Conservation (phyloP, 2,329 filamentous ascomycete species). For the Zymoseptoria brevis region DNA sequence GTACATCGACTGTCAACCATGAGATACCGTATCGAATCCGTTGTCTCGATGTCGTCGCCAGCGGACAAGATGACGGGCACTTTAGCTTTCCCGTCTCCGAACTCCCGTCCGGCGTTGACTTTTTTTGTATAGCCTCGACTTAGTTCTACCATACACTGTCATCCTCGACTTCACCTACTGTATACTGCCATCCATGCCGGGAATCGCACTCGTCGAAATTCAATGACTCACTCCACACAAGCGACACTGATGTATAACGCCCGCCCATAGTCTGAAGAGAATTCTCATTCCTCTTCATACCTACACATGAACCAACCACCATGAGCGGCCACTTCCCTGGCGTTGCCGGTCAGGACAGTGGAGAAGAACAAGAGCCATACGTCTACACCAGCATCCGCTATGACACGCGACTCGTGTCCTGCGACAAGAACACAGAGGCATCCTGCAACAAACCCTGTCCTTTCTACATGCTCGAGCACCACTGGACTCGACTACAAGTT, state of each 20-base stretch:
- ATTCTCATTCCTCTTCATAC: neutral
- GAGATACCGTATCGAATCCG: too few species aligned
- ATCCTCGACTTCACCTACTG: neutral
- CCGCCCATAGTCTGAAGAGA: neutral
- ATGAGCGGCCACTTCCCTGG: constrained; percentile 17
- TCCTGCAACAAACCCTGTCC: constrained; percentile 30
- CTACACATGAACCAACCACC: neutral
- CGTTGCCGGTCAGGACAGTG: neutral
- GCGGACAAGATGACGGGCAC: neutral
- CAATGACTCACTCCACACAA: neutral
- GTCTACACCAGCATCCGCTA: constrained; percentile 44
- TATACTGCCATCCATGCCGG: neutral
- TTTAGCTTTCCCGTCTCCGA: neutral
- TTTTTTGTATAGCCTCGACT: neutral
- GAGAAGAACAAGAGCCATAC: constrained; percentile 12
- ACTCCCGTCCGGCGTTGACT: neutral
- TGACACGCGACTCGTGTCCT: constrained; percentile 49
- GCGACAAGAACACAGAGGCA: constrained; percentile 21
- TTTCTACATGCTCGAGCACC: constrained; percentile 32
- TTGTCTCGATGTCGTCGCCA: too few species aligned
- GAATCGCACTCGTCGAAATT: neutral
- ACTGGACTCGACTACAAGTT: constrained; percentile 37
- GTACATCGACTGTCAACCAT: too few species aligned
- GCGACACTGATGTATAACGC: neutral
- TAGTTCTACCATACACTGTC: neutral